phyloP scores from a whole-genome alignment of 768 basidiomycete species.

The Hirschioporus abietinus region DNA sequence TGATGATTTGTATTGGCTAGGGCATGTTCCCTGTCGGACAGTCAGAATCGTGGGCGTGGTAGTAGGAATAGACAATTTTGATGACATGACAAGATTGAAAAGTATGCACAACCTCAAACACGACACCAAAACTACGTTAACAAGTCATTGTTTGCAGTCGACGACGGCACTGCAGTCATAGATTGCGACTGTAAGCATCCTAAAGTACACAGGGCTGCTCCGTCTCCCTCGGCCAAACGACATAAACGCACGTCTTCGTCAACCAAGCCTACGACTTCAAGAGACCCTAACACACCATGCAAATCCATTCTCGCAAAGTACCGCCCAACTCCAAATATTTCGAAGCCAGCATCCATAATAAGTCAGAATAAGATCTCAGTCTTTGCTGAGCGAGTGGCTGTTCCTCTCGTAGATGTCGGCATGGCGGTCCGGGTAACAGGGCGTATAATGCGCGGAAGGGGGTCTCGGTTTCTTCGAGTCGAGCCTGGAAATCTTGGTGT shows the following conservation, averaged over 20 bases:
- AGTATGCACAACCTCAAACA: constrained; percentile 30
- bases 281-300: constrained; percentile 10
- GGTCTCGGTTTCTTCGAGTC: constrained; percentile 41
- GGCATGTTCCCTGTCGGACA: constrained; percentile 62
- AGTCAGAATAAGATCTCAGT: constrained; percentile 12
- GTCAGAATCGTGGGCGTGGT: constrained; percentile 59
- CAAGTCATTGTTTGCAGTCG: constrained; percentile 40
- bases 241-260: constrained; percentile 14
- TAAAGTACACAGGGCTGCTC: constrained; percentile 17
- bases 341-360: constrained; percentile 12
- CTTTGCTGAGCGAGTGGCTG: constrained; percentile 19
- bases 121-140: constrained; percentile 4
- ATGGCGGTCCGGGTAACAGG: constrained; percentile 43
- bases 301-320: constrained; percentile 10
- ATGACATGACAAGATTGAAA: constrained; percentile 54
- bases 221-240: constrained; percentile 3
- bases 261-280: constrained; percentile 11
- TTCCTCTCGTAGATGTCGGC: constrained; percentile 41
- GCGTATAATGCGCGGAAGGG: constrained; percentile 33
- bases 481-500: constrained; percentile 41
- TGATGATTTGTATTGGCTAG: constrained; percentile 65
- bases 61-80: constrained; percentile 56
- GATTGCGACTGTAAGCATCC: constrained; percentile 53
- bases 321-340: background rate
- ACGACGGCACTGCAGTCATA: constrained; percentile 71